Conservation (phyloP, 2,329 filamentous ascomycete species). For the Ceratocystis ficicola region DNA sequence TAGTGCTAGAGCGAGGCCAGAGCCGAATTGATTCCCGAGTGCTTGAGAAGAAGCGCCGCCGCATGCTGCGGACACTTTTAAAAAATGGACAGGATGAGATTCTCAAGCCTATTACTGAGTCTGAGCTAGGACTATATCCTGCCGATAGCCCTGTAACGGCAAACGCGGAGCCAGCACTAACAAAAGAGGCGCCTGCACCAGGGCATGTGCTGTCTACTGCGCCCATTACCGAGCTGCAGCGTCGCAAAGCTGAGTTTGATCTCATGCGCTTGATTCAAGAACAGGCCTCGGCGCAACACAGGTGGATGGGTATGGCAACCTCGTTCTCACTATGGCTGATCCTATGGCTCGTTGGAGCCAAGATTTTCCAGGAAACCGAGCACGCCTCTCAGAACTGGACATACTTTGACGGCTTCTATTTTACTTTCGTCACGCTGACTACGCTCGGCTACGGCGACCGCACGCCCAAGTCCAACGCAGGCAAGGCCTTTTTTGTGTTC, state of each 20-base stretch:
- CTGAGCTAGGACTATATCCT: background rate
- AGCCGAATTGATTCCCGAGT: constrained; percentile 44
- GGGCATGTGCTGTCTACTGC: background rate
- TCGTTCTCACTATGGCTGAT: constrained; percentile 57
- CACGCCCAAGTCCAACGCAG: constrained; percentile 62
- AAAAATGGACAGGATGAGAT: constrained; percentile 37
- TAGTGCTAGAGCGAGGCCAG: constrained; percentile 47
- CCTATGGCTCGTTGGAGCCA: constrained; percentile 70
- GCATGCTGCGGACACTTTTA: constrained; percentile 36
- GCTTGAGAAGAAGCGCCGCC: constrained; percentile 46
- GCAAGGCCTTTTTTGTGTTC: constrained; percentile 81
- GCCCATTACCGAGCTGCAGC: constrained; percentile 37
- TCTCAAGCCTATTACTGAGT: constrained; percentile 37
- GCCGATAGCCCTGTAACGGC: constrained; percentile 22
- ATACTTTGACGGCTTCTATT: constrained; percentile 77
- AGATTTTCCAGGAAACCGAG: constrained; percentile 53
- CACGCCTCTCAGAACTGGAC: constrained; percentile 46
- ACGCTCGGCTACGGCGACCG: constrained; percentile 83
- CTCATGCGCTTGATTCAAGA: constrained; percentile 72
- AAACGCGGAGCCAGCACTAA: background rate
- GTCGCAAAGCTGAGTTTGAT: constrained; percentile 58
- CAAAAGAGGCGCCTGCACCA: background rate
- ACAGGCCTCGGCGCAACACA: constrained; percentile 50
- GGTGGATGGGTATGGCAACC: constrained; percentile 60
- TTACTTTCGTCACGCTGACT: constrained; percentile 68